Evolutionary conservation across 1,139 yeast genomes (phyloP), one percentile per base, ranked within the genome.

Genomic region (Hyphopichia pseudoburtonii): DNA sequence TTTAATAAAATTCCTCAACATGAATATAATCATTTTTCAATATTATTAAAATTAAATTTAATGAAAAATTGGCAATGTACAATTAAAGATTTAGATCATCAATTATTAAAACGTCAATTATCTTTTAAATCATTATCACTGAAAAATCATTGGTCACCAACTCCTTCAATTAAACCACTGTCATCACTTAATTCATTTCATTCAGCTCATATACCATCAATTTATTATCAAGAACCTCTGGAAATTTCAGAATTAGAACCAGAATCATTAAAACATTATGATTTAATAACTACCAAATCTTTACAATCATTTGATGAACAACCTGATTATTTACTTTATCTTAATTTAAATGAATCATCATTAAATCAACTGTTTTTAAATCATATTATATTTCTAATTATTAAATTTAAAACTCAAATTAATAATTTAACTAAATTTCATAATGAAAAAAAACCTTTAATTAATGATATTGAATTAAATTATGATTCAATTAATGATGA

Each of bases 1-100:
- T 61, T 52, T 37, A 71, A 71, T 40, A 47, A 54, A 22, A 54
- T 62, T 4, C 76, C 76, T 1, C 55, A 54, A 9, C 9, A 16
- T 22, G 47, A 48, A 15, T 48, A 67, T 41, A 70, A 69, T 41
- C 76, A 71, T 49, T 71, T 62, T 46, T 50, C 66, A 10, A 58
- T 61, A 15, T 48, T 71, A 18, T 48, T 71, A 19, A 63, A 59
- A 19, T 51, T 70, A 33, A 69, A 71, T 46, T 56, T 71, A 37
- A 54, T 68, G 38, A 70, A 70, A 44, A 65, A 60, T 37, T 65
- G 63, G n/a, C n/a, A n/a, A n/a, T n/a, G n/a, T n/a, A n/a, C n/a
- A n/a, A n/a, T n/a, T n/a, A n/a, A n/a, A n/a, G n/a, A n/a, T n/a
- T n/a, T n/a, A n/a, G n/a, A n/a, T 10, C 14, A 57, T 14, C 58